Conservation (phyloP, 768 basidiomycete genomes). For the Tricholoma sp. region DNA sequence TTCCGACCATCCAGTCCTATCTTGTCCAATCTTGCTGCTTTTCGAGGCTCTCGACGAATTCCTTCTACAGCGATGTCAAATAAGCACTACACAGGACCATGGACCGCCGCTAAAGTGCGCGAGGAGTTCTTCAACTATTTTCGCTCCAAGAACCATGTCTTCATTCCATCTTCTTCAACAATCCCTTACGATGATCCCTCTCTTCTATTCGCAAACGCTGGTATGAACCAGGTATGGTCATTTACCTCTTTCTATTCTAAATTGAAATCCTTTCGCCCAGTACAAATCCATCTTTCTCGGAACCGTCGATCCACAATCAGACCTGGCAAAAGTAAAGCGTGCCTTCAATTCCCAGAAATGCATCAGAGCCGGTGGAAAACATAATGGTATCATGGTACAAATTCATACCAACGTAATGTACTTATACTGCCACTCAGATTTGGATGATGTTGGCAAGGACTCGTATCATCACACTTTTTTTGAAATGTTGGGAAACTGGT, state of each 20-base stretch:
- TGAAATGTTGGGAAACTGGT: constrained; percentile 99
- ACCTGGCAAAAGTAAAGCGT: constrained; percentile 84
- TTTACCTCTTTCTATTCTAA: neutral
- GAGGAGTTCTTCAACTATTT: constrained; percentile 93
- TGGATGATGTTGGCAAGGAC: constrained; percentile 98
- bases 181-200: constrained; percentile 98
- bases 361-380: constrained; percentile 97
- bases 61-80: constrained; percentile 30
- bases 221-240: constrained; percentile 81
- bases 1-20: constrained; percentile 20
- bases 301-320: constrained; percentile 92
- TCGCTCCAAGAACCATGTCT: constrained; percentile 71
- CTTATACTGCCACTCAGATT: constrained; percentile 46
- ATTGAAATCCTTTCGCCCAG: constrained; percentile 32
- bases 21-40: neutral
- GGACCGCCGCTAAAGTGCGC: constrained; percentile 82
- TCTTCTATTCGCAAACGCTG: constrained; percentile 95
- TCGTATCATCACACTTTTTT: constrained; percentile 98
- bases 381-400: constrained; percentile 63
- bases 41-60: constrained; percentile 3
- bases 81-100: constrained; percentile 39
- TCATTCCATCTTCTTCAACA: constrained; percentile 86
- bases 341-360: constrained; percentile 98
- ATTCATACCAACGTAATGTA: neutral
- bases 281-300: constrained; percentile 98